Conservation (phyloP, 345 rosid species). For the Fremontodendron californicum region DNA sequence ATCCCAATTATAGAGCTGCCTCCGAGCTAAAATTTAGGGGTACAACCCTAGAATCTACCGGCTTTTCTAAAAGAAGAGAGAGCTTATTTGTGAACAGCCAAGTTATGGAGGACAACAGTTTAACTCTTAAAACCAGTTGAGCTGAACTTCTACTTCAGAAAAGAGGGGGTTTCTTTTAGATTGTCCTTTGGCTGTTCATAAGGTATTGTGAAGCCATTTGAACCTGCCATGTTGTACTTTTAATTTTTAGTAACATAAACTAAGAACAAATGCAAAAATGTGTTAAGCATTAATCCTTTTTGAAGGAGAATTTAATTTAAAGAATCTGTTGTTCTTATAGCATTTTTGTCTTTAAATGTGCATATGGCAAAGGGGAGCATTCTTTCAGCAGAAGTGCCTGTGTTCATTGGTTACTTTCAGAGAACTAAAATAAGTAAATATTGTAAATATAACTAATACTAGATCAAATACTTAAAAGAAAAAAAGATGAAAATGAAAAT, state of each 20-base stretch:
- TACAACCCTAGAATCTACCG: slow-evolving; percentile 46
- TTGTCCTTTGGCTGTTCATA: slow-evolving; percentile 5
- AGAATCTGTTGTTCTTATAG: not conserved
- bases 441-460: no score
- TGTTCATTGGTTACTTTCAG: not conserved
- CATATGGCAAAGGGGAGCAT: not conserved
- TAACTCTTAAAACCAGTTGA: slow-evolving; percentile 22
- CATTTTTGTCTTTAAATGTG: not conserved
- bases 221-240: slow-evolving; percentile 24
- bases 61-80: slow-evolving; percentile 63
- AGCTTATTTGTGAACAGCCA: slow-evolving; percentile 46
- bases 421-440: not conserved
- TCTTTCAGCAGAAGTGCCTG: not conserved
- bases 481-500: no score
- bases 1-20: slow-evolving; percentile 50
- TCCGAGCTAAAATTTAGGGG: slow-evolving; percentile 63
- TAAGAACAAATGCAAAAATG: slow-evolving; percentile 17
- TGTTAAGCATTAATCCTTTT: not conserved
- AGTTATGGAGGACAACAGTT: slow-evolving; percentile 48
- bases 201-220: slow-evolving; percentile 13
- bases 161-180: not conserved
- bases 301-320: not conserved
- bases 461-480: no score
- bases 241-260: slow-evolving; percentile 5
- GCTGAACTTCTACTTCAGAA: not conserved